phyloP scores from a whole-genome alignment of 306 rosid genomes.

The Hippophae tibetana region DNA sequence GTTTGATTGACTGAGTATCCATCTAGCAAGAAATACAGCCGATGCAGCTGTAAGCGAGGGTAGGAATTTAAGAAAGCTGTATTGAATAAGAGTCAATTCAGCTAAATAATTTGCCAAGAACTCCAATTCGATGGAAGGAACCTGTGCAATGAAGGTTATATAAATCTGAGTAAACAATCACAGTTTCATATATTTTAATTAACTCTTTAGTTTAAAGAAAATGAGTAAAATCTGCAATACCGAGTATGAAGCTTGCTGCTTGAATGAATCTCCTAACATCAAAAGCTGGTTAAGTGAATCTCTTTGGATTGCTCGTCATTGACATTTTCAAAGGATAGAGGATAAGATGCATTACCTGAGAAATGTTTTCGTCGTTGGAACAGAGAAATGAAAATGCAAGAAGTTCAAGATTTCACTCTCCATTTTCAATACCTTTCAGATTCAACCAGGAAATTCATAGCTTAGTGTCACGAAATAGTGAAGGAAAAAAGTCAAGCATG shows the following conservation, averaged over 20 bases:
- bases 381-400: slow-evolving; percentile 59
- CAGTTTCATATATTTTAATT: background rate
- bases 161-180: slow-evolving; percentile 1
- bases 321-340: background rate
- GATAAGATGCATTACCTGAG: slow-evolving; percentile 47
- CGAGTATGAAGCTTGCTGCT: slow-evolving; percentile 69
- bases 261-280: slow-evolving; percentile 66
- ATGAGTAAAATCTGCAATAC: slow-evolving; percentile 25
- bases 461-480: slow-evolving; percentile 11
- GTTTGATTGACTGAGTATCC: slow-evolving; percentile 64
- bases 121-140: slow-evolving; percentile 49
- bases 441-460: slow-evolving; percentile 11
- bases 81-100: slow-evolving; percentile 68
- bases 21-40: slow-evolving; percentile 82
- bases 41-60: slow-evolving; percentile 86
- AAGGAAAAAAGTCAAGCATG: slow-evolving; percentile 4
- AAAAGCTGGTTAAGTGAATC: slow-evolving; percentile 10
- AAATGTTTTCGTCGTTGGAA: slow-evolving; percentile 80
- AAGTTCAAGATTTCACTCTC: slow-evolving; percentile 64
- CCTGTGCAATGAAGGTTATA: slow-evolving; percentile 31
- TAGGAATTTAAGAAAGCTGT: slow-evolving; percentile 60
- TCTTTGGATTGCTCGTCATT: slow-evolving; percentile 2
- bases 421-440: slow-evolving; percentile 56
- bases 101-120: slow-evolving; percentile 75
- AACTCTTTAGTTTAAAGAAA: background rate